Percentiles rank a stretch among this genome's conserved stretches.
Conservation (phyloP, 2,329 filamentous ascomycete genomes). For the Ciborinia camelliae region DNA sequence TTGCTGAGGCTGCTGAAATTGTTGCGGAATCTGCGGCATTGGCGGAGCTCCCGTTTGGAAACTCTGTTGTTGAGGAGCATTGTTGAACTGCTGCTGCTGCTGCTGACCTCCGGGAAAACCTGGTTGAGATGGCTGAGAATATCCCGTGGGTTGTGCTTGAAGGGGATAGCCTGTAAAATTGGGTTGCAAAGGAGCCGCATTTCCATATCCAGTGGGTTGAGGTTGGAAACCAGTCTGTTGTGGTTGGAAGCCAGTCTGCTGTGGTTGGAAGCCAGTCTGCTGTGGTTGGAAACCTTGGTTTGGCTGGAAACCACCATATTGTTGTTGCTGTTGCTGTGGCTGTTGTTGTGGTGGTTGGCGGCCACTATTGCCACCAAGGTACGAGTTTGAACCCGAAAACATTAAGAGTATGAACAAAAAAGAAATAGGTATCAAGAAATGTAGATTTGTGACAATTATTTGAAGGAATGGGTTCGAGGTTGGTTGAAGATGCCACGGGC, state of each 20-base stretch:
- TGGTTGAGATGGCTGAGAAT: conserved; percentile 50
- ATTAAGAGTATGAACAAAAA: conserved; percentile 48
- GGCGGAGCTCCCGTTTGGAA: conserved; percentile 37
- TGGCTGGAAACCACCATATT: conserved; percentile 18
- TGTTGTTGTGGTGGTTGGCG: conserved; percentile 45
- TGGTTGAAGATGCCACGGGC: conserved; percentile 16
- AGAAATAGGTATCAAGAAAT: conserved; percentile 21
- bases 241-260: conserved; percentile 29
- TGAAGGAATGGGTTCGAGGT: conserved; percentile 17
- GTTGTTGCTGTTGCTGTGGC: conserved; percentile 41
- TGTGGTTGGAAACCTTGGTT: conserved; percentile 26
- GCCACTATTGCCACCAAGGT: conserved; percentile 73
- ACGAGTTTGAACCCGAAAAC: conserved; percentile 89
- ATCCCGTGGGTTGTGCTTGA: conserved; percentile 48
- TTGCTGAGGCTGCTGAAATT: conserved; percentile 38
- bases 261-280: conserved; percentile 21
- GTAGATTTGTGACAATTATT: conserved; percentile 13
- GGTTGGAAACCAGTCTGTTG: conserved; percentile 27
- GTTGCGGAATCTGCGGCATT: conserved; percentile 37
- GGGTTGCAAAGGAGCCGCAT: conserved; percentile 36
- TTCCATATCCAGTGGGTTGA: conserved; percentile 34
- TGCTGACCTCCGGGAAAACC: conserved; percentile 51
- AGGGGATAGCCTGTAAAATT: conserved; percentile 36
- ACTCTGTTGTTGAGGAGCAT: conserved; percentile 46
- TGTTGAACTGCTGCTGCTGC: conserved; percentile 42